Evolutionary conservation across 441 rosid genomes (phyloP), one percentile per base, ranked within the genome.

Genomic region (Arabidopsis lyrata): DNA sequence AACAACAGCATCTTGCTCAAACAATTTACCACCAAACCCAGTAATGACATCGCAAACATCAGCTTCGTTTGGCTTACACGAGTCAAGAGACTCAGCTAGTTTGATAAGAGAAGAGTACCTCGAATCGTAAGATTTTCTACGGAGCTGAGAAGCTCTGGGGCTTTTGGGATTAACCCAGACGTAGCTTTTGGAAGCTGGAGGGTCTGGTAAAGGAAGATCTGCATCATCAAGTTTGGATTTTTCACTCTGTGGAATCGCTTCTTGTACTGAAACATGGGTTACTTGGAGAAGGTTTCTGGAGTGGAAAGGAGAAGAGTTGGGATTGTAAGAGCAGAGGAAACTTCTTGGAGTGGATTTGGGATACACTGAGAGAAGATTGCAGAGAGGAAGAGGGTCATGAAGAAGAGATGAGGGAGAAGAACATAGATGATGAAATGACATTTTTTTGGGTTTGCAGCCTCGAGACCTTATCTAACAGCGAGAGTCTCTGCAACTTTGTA

Each of bases 141-240:
- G 82, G 14, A 91, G 90, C 68, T 73, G 82, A 8, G 89, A 78
- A 75, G 97, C 95, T 84, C 86, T 77, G 64, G 90, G 89, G 75
- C 95, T 92, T 7, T 77, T 86, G 74, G 97, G 97, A 74, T 94
- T 94, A 72, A 94, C 89, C 97, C 97, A 90, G 54, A 81, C 76
- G 81, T 81, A 72, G 73, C 84, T 78, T 77, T 80, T 64, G 62
- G 60, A 53, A 54, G 70, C 71, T 1, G 53, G 70, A 20, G 50
- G 2, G 0, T 59, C 79, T 45, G 83, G 65, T 42, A 61, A 14
- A 22, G 65, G 65, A 61, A 41, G 82, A 73, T 29, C 18, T 3
- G 34, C 68, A 2, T 72, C 81, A 72, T 69, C 82, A 71, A 63
- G 54, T 8, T 63, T 9, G 8, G 81, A 24, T 54, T 18, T 68